Conservation (phyloP, 768 basidiomycete genomes). For the Mrakia gelida region DNA sequence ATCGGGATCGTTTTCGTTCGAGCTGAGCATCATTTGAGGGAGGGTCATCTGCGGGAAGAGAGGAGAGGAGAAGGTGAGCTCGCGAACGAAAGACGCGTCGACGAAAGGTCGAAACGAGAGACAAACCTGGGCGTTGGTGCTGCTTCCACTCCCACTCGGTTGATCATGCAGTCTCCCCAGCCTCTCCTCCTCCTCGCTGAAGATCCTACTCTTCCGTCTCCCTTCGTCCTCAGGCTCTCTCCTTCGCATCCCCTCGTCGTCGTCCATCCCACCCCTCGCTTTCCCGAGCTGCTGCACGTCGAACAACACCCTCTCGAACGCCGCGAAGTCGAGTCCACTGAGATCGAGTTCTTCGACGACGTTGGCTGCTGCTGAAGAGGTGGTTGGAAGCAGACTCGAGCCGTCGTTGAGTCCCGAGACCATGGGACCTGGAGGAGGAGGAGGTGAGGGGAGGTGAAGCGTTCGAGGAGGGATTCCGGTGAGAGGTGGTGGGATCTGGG, state of each 20-base stretch:
- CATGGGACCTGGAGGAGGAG: background rate
- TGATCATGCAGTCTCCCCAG: background rate
- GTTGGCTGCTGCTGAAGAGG: background rate
- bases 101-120: background rate
- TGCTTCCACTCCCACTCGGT: background rate
- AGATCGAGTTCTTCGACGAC: background rate
- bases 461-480: no score
- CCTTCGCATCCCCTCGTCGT: background rate
- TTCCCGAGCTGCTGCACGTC: background rate
- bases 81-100: background rate
- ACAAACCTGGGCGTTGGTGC: background rate
- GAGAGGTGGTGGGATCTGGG: no score
- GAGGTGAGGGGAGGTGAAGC: background rate
- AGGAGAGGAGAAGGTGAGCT: background rate
- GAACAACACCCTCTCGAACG: conserved; percentile 11
- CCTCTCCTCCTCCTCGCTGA: background rate
- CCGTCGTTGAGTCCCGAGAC: background rate
- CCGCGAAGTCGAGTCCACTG: background rate
- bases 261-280: background rate
- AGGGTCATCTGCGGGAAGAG: background rate
- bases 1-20: background rate
- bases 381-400: background rate
- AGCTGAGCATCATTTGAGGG: background rate
- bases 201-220: background rate
- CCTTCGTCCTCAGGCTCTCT: background rate